Base-by-base conservation (phyloP, 306 rosid species). In the Glycyrrhiza uralensis region DNA sequence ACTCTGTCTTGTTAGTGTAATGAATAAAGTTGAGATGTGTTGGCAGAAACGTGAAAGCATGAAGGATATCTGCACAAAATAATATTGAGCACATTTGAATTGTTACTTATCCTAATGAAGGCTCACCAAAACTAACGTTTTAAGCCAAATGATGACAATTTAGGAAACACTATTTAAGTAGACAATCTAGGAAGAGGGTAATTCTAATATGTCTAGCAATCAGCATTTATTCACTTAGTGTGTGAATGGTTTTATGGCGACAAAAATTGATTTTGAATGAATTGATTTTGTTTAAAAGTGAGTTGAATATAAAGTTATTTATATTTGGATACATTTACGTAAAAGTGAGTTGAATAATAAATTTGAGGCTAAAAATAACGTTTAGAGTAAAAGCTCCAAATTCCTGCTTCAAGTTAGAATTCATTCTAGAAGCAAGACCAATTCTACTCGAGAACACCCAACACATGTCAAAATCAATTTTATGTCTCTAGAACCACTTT, bases 21-120 rank as follows among this genome's bases (percentile, higher is more conserved):
- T 77, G 89, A 68, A 90, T 55, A 78, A 90, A 90, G 76, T 87
- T 90, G 72, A 81, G 79, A 77, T 90, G 64, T 41, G 71, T 79
- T 22, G 93, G 91, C 76, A 90, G 33, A 74, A 22, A 76, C 58
- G 87, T 74, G 66, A 90, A 86, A 74, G 87, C 89, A 80, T 87
- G 77, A 52, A 87, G 91, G 23, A 90, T 73, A 86, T 90, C 96
- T 90, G 88, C 83, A 77, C 55, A 75, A 45, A 73, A 51, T 39
- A 4, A 69, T 14, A 30, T 26, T 24, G 42, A 66, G 5, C 64
- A 28, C 4, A 7, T 49, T 69, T 26, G 49, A 62, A 5, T 17
- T 13, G 24, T 47, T 57, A n/a, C n/a, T n/a, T n/a, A 45, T 30
- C 2, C 4, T n/a, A 56, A n/a, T 29, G 51, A 66, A 39, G 22